A percentile compares a stretch with the other conserved stretches of the same genome.
Conservation (phyloP, 2,329 filamentous ascomycete species). For the Plectosphaerella sp. region DNA sequence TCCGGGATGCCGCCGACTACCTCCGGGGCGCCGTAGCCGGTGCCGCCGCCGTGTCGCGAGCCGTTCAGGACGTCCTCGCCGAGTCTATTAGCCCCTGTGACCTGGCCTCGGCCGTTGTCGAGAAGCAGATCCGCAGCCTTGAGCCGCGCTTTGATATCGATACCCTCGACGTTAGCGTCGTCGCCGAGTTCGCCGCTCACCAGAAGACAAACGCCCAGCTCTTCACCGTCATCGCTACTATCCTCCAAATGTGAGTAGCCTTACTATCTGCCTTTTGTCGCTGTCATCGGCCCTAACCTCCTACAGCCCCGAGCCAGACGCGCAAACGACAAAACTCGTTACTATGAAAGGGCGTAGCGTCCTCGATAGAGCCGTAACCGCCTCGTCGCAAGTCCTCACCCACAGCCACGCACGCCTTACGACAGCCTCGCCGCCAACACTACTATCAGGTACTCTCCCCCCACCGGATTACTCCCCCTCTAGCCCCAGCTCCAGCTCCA, state of each 20-base stretch:
- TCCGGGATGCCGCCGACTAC: constrained; percentile 17
- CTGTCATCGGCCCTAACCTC: too few species aligned
- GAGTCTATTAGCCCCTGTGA: constrained; percentile 23
- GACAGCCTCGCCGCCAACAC: background rate
- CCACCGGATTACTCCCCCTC: background rate
- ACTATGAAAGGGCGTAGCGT: constrained; percentile 4
- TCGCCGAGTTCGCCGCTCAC: constrained; percentile 17
- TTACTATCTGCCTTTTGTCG: background rate
- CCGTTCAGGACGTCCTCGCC: constrained; percentile 21
- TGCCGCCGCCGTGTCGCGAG: constrained; percentile 18
- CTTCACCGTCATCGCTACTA: constrained; percentile 9
- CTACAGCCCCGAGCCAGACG: constrained; percentile 6
- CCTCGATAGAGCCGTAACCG: constrained; percentile 7
- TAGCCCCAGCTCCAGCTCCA: too few species aligned
- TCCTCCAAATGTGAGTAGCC: constrained; percentile 8
- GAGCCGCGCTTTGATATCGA: constrained; percentile 15
- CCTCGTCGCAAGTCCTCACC: constrained; percentile 5
- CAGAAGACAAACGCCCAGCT: constrained; percentile 18
- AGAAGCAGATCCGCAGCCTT: constrained; percentile 29
- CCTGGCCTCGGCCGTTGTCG: constrained; percentile 19
- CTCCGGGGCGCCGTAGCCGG: constrained; percentile 19
- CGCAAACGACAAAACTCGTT: constrained; percentile 5
- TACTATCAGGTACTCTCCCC: background rate
- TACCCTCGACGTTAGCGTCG: constrained; percentile 18
- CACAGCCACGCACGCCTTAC: constrained; percentile 1